Base-by-base conservation (phyloP, 2,329 filamentous ascomycete genomes). In the Neopestalotiopsis rosae region DNA sequence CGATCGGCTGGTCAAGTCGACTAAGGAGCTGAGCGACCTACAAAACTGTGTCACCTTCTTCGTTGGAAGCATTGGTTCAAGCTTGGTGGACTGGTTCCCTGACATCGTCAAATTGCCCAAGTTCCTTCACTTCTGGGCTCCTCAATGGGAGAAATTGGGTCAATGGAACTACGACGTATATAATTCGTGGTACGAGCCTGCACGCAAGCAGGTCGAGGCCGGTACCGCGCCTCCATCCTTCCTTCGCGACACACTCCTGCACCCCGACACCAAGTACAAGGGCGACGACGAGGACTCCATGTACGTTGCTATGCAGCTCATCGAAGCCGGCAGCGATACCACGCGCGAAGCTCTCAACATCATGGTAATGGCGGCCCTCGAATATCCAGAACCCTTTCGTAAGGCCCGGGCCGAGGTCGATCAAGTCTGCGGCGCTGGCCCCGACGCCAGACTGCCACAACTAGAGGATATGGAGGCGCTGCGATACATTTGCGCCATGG, bases 21-120 rank as follows among this genome's bases (percentile, higher is more conserved):
- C 70, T 17, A 67, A 73, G 17, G 69, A 79, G 65, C 75, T 81
- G 20, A 76, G 75, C 24, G 74, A 77, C 45, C 71, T 75, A 9
- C 76, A 80, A 62, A 70, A 72, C 17, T 74, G 80, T 5, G 74
- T 76, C 12, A 75, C 74, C 1, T 66, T 73, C 3, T 77, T 81
- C 65, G 69, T 78, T 7, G 71, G 72, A 5, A 76, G 73, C 64
- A 76, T 79, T 28, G 69, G 67, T 28, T 58, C 62, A 28, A 72
- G 70, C 45, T 40, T 38, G 14, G 67, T 72, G 20, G 70, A 70
- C 59, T 72, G 69, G 65, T 72, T 72, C 42, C 70, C 70, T 2
- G 28, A 20, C 7, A 4, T 72, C 17, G 40, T 28, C 57, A 66
- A 59, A 61, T 68, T 80, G 4, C 78, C 79, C 1, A 63, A n/a